Evolutionary conservation across 2,329 filamentous ascomycete genomes (phyloP), one percentile per base, ranked within the genome.

Genomic region (Orbilia oligospora): DNA sequence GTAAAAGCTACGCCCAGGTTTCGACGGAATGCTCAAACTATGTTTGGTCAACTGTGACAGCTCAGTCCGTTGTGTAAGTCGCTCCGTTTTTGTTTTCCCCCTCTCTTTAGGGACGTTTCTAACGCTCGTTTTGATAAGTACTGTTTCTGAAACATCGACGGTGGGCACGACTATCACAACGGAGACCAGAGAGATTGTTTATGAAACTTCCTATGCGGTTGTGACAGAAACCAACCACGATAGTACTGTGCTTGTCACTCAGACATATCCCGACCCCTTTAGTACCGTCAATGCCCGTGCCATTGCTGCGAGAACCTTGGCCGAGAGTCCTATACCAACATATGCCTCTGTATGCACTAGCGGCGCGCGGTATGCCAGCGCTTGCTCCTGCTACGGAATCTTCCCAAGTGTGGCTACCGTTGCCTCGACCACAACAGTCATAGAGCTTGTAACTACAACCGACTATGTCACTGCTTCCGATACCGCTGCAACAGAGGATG

Each of bases 301-400:
- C 14, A 36, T 46, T 36, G 27, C 33, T 16, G 63, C 14, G 16
- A 44, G 44, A 16, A 16, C n/a, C n/a, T n/a, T n/a, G n/a, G 22
- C n/a, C 27, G n/a, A n/a, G 27, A 18, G 12, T 33, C 44, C 44
- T 18, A 5, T 66, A 18, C 63, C 63, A 33, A 1, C 63, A 16
- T 66, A 66, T 20, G 63, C 63, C 14, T 49, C 41, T 38, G 16
- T 6, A 18, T 66, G 63, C 10, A 51, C 63, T 6, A 66, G 44
- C 22, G 63, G 41, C 20, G 63, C 22, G 20, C 63, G 63, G 4
- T 66, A 51, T 33, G 63, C 46, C 10, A 66, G 63, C 5, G 63
- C 63, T 33, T 66, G 63, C 14, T 66, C 63, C 4, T 66, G 63
- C 44, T 66, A 4, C 2, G 63, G 63, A 8, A 27, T 38, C 10